Evolutionary conservation across 441 rosid species (phyloP).

Genomic region (Biscutella laevigata): DNA sequence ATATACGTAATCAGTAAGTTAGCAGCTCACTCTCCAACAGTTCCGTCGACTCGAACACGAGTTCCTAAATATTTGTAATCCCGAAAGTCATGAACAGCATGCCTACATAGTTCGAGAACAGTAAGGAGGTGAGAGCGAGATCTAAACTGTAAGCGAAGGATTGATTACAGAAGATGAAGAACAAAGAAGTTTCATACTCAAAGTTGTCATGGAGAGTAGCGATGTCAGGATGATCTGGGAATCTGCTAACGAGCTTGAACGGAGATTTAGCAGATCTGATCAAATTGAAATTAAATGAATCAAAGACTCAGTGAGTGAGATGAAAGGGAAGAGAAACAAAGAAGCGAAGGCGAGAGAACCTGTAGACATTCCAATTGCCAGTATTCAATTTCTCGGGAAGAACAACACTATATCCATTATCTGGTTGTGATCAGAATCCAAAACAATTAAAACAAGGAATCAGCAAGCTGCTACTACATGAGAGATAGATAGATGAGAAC

Average conservation of each 20-base stretch:
- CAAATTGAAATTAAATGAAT: slow-evolving; percentile 2
- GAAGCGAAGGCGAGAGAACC: slow-evolving; percentile 33
- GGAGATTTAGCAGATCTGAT: slow-evolving; percentile 83
- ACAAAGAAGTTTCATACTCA: slow-evolving; percentile 38
- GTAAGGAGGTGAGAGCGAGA: background rate
- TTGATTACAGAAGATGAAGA: background rate
- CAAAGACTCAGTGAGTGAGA: slow-evolving; percentile 2
- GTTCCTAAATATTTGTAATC: slow-evolving; percentile 91
- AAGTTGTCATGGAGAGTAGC: slow-evolving; percentile 92
- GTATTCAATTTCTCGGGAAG: slow-evolving; percentile 91
- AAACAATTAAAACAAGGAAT: background rate
- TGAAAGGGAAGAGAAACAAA: background rate
- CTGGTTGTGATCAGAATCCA: slow-evolving; percentile 33
- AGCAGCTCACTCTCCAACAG: slow-evolving; percentile 85
- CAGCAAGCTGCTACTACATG: background rate
- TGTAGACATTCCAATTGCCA: slow-evolving; percentile 92
- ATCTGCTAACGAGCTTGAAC: slow-evolving; percentile 66
- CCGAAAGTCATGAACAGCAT: slow-evolving; percentile 58
- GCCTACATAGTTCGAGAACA: slow-evolving; percentile 38
- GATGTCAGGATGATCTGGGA: slow-evolving; percentile 81
- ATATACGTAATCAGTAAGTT: background rate
- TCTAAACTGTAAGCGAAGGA: no score
- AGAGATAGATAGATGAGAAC: background rate
- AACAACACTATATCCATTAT: slow-evolving; percentile 78
- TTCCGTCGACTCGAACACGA: slow-evolving; percentile 80